Evolutionary conservation across 2,329 filamentous ascomycete species (phyloP).

Genomic region (Beauveria medogensis): DNA sequence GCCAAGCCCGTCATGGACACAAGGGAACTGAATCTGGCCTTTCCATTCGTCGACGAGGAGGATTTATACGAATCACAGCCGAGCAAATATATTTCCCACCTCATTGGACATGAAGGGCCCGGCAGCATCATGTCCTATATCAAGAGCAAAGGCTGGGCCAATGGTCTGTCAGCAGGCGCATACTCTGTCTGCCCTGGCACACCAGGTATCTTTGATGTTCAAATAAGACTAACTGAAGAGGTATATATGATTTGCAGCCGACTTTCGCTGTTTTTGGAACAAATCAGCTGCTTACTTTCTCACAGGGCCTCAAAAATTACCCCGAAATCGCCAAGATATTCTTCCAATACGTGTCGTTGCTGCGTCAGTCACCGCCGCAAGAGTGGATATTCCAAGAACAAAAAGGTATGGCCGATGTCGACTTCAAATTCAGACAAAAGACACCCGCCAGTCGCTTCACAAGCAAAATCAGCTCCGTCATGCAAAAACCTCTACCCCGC

Average conservation of each 20-base stretch:
- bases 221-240: constrained; percentile 74
- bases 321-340: constrained; percentile 73
- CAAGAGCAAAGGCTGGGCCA: constrained; percentile 86
- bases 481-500: constrained; percentile 84
- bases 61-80: constrained; percentile 71
- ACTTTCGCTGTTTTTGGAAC: too few species aligned
- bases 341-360: constrained; percentile 85
- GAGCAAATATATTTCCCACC: constrained; percentile 75
- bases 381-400: constrained; percentile 94
- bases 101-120: constrained; percentile 87
- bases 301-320: constrained; percentile 64
- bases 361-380: constrained; percentile 71
- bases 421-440: constrained; percentile 94
- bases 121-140: constrained; percentile 86
- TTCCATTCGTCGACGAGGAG: constrained; percentile 82
- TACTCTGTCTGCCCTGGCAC: constrained; percentile 69
- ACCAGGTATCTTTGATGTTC: constrained; percentile 70
- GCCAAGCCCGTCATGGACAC: constrained; percentile 89
- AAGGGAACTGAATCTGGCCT: constrained; percentile 69
- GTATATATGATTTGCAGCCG: constrained; percentile 31
- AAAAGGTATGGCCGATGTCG: constrained; percentile 81
- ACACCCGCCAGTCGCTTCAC: constrained; percentile 83
- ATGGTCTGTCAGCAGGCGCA: constrained; percentile 69
- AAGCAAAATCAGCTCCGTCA: constrained; percentile 72
- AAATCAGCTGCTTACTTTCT: constrained; percentile 6